Conservation (phyloP, 73 alveolate genomes). For the Effrenium voratum region DNA sequence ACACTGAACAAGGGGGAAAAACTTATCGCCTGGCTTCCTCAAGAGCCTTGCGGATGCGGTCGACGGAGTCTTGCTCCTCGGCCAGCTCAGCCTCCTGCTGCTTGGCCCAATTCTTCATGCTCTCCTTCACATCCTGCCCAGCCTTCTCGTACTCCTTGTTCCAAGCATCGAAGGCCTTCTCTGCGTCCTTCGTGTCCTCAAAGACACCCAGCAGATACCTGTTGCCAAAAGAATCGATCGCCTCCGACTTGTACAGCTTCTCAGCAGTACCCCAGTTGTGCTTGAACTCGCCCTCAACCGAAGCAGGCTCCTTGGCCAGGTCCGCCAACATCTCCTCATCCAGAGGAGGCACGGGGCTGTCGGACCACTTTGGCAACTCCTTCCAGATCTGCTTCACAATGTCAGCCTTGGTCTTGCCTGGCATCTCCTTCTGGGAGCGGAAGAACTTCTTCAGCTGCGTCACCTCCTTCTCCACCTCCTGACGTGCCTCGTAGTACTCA, state of each 20-base stretch:
- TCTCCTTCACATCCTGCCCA: not conserved
- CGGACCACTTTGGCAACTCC: constrained; percentile 53
- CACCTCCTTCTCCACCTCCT: constrained; percentile 56
- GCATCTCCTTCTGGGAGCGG: constrained; percentile 86
- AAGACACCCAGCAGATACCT: constrained; percentile 72
- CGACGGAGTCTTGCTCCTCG: not conserved
- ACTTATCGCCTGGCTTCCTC: constrained; percentile 3
- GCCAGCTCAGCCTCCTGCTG: constrained; percentile 32
- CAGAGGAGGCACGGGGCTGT: constrained; percentile 65
- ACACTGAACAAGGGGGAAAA: no score
- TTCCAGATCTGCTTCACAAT: constrained; percentile 66
- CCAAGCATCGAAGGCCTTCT: constrained; percentile 93
- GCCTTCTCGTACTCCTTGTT: constrained; percentile 93
- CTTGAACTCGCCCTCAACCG: constrained; percentile 51
- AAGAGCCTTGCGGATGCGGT: constrained; percentile 6
- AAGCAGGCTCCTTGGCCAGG: constrained; percentile 85
- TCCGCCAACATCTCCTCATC: constrained; percentile 81
- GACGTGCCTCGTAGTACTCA: constrained; percentile 30
- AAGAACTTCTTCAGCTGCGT: constrained; percentile 56
- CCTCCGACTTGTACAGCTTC: constrained; percentile 93
- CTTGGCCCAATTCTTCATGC: constrained; percentile 9
- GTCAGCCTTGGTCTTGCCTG: constrained; percentile 90
- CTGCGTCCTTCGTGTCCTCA: constrained; percentile 71
- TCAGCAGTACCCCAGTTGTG: constrained; percentile 59
- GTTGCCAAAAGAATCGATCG: constrained; percentile 86